Base-by-base conservation (phyloP, 1,284 basidiomycete genomes). In the Tylopilus orsonianus region DNA sequence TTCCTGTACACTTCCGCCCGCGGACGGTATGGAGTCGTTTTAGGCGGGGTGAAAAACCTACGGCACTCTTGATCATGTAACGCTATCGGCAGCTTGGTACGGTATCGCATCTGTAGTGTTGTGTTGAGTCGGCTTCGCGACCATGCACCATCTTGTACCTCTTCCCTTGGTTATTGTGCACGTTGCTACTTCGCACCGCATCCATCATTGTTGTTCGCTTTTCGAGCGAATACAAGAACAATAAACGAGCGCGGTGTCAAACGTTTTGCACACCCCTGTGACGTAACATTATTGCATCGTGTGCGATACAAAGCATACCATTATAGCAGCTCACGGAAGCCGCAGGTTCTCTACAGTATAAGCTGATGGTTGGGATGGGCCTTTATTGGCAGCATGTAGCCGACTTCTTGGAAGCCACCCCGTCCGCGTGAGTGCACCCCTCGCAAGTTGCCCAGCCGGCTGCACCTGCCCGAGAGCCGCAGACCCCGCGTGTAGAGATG, bases 401-500 rank as follows among this genome's bases (percentile, higher is more conserved):
- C 61, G 57, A 30, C 62, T 53, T 47, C 44, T 58, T 32, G 65
- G 58, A 16, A 55, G 34, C 65, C 66, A 53, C 13, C 53, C 38
- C 24, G 49, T 52, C 41, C 69, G 72, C 61, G 71, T 70, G 33
- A 81, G 70, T 34, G 67, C 67, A 38, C 78, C 80, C 51, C 69
- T 72, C 27, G 75, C 70, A 13, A 83, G 60, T 37, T 70, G 66
- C 27, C 79, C 65, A 23, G 74, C 78, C 33, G 74, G 69, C 27
- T 73, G 70, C 32, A 71, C 72, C 46, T 83, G 80, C 34, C 78
- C 78, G 4, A 75, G 74, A 24, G 68, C 64, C 22, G 71, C 71
- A 49, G 76, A 72, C 18, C 80, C 80, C 39, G 79, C 78, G 47
- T 62, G 69, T 12, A 61, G 53, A 27, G 45, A 44, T 18, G 71